Percentiles rank a stretch among this genome's conserved stretches.
phyloP scores from a whole-genome alignment of 495 filamentous ascomycete species.

The Podospora bellae-mahoneyi region DNA sequence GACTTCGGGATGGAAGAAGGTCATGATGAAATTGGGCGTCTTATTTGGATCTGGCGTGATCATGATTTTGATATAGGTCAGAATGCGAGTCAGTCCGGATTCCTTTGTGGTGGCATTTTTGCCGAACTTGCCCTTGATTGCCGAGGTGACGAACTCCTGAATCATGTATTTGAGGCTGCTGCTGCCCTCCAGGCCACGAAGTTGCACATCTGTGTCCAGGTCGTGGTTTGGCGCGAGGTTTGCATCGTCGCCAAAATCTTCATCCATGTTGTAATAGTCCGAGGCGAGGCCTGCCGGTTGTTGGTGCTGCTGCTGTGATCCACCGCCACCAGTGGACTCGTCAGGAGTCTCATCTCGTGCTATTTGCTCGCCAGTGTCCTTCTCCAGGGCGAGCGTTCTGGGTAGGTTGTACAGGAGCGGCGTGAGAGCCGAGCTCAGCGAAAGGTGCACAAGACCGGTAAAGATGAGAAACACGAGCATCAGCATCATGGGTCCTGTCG shows the following conservation, averaged over 20 bases:
- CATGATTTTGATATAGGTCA: slow-evolving; percentile 25
- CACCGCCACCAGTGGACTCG: slow-evolving; percentile 25
- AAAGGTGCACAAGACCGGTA: slow-evolving; percentile 72
- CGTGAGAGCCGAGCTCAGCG: slow-evolving; percentile 69
- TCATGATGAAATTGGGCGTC: slow-evolving; percentile 44
- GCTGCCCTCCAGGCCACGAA: slow-evolving; percentile 35
- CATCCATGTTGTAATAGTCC: slow-evolving; percentile 45
- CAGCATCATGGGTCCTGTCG: slow-evolving; percentile 68
- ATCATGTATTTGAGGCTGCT: slow-evolving; percentile 30
- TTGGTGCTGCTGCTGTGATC: slow-evolving; percentile 14
- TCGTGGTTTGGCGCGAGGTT: slow-evolving; percentile 23
- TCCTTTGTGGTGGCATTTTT: slow-evolving; percentile 15
- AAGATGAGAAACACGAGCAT: slow-evolving; percentile 71
- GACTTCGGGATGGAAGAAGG: slow-evolving; percentile 63
- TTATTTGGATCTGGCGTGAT: slow-evolving; percentile 23
- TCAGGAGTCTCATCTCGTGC: slow-evolving; percentile 30
- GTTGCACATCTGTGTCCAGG: slow-evolving; percentile 32
- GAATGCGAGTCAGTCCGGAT: slow-evolving; percentile 24
- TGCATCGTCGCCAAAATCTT: slow-evolving; percentile 37
- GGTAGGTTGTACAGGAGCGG: slow-evolving; percentile 73
- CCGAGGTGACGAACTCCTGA: slow-evolving; percentile 20
- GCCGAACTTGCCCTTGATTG: slow-evolving; percentile 19
- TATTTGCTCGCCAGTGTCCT: slow-evolving; percentile 49
- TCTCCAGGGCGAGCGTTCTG: slow-evolving; percentile 45
- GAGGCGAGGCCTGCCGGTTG: slow-evolving; percentile 28